Evolutionary conservation across 148 eudicot genomes (phyloP), one percentile per base, ranked within the genome.

Genomic region (Spergularia bocconei): DNA sequence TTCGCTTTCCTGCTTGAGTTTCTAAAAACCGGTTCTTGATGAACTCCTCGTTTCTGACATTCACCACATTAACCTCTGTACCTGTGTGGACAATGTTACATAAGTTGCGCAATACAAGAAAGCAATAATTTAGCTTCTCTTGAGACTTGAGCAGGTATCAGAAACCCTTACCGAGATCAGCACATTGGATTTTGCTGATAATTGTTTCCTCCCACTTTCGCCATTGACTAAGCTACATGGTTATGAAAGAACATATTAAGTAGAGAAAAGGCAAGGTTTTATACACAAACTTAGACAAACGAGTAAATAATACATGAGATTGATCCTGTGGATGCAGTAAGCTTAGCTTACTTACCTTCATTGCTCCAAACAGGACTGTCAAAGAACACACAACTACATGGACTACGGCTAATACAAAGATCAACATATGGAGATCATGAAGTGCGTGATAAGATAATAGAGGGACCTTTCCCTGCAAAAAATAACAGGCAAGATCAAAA

Each of bases 381-480:
- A 71, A 70, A 57, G 83, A 76, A 71, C 79, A 80, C 7, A 71
- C 76, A 64, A 59, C 61, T 15, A 75, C 79, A 64, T 80, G 83
- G 29, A 71, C 76, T 6, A 75, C 76, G 3, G 83, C 79, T 63
- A 80, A 63, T 66, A 80, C 66, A 70, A 80, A 80, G 65, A 80
- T 80, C 75, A 80, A 53, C 61, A 75, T 56, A 23, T 80, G 83
- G 19, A 80, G 76, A 75, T 75, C 83, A 48, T 80, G 83, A 50
- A 80, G 76, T 50, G 79, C 83, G 12, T 36, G 72, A 57, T 75
- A 80, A 13, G 83, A 75, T 50, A 75, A 11, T 10, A 80, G 79
- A 25, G 79, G 83, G n/a, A 80, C 83, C 55, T 70, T 75, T 64
- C 83, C 83, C 83, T 80, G 44, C 61, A 70, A 64, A 77, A 54